Evolutionary conservation across 2,329 filamentous ascomycete species (phyloP).

Genomic region (Xylariaceae sp.): DNA sequence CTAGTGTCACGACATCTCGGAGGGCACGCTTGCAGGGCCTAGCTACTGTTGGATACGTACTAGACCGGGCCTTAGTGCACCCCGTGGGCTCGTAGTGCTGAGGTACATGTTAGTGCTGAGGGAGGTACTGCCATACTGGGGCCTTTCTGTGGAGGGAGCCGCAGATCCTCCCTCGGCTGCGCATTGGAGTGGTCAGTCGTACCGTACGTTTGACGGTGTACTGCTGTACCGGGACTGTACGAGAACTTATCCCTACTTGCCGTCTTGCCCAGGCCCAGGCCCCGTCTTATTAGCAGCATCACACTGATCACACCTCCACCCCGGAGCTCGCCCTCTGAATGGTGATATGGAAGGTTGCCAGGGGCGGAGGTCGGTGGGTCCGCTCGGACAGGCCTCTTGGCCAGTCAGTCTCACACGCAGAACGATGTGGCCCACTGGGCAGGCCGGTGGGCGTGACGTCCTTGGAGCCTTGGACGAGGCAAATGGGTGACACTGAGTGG

Average conservation of each 20-base stretch:
- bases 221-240: conserved; percentile 14
- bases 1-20: conserved; percentile 12
- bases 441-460: background rate
- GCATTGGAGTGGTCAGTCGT: conserved; percentile 12
- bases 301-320: conserved; percentile 9
- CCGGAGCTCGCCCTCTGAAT: conserved; percentile 11
- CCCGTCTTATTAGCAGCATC: conserved; percentile 2
- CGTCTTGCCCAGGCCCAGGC: conserved; percentile 5
- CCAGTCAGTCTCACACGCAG: conserved; percentile 15
- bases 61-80: background rate
- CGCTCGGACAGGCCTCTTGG: conserved; percentile 6
- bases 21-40: conserved; percentile 13
- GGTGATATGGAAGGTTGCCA: conserved; percentile 2
- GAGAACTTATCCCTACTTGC: conserved; percentile 12
- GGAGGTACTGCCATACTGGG: conserved; percentile 15
- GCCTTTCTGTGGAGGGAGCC: conserved; percentile 13
- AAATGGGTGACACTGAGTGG: background rate
- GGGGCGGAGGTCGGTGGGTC: conserved; percentile 12
- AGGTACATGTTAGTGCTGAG: background rate
- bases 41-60: no score
- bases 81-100: background rate
- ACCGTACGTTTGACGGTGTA: conserved; percentile 12
- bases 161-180: conserved; percentile 13
- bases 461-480: background rate
- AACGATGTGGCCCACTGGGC: conserved; percentile 1